These are phyloP conservation scores for Davidsoniella australis DNA, from an alignment of 2,329 filamentous ascomycete species.

Conservation along the genomic window DNA sequence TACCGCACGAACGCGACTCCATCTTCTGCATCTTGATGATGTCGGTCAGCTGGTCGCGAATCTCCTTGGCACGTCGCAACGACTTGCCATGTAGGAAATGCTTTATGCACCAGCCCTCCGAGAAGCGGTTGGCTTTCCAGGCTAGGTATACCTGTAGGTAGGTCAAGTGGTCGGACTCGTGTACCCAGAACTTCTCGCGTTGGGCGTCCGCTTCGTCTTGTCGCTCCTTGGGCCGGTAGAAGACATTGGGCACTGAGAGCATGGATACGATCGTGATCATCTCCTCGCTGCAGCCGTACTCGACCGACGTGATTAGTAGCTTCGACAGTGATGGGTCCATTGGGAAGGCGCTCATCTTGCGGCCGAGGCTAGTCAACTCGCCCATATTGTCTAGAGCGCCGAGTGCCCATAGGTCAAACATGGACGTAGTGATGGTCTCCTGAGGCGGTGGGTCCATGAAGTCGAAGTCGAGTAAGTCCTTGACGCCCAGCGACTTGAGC, in stretches of 20 bases:
- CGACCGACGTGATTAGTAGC: slow-evolving; percentile 75
- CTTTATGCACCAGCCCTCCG: slow-evolving; percentile 78
- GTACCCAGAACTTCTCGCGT: slow-evolving; percentile 95
- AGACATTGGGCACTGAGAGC: slow-evolving; percentile 91
- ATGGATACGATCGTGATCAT: slow-evolving; percentile 98
- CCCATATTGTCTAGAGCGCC: slow-evolving; percentile 88
- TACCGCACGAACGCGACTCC: slow-evolving; percentile 72
- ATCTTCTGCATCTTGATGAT: slow-evolving; percentile 90
- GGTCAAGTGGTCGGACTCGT: slow-evolving; percentile 91
- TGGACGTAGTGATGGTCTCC: slow-evolving; percentile 89
- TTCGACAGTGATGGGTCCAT: slow-evolving; percentile 97
- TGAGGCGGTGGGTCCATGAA: slow-evolving; percentile 99
- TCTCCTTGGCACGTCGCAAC: slow-evolving; percentile 77
- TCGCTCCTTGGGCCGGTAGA: slow-evolving; percentile 90
- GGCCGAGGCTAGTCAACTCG: slow-evolving; percentile 71
- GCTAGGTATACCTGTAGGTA: slow-evolving; percentile 90
- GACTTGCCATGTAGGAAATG: slow-evolving; percentile 96
- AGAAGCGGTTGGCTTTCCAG: slow-evolving; percentile 81
- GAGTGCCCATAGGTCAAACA: slow-evolving; percentile 94
- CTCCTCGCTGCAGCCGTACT: slow-evolving; percentile 88
- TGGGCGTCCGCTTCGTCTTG: slow-evolving; percentile 93
- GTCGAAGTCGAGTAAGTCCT: slow-evolving; percentile 87
- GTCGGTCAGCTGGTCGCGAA: slow-evolving; percentile 79
- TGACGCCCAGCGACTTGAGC: slow-evolving; percentile 85
- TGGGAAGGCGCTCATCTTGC: slow-evolving; percentile 90